Evolutionary conservation across 2,329 filamentous ascomycete species (phyloP).

Genomic region (Calonectria pseudoreteaudii): DNA sequence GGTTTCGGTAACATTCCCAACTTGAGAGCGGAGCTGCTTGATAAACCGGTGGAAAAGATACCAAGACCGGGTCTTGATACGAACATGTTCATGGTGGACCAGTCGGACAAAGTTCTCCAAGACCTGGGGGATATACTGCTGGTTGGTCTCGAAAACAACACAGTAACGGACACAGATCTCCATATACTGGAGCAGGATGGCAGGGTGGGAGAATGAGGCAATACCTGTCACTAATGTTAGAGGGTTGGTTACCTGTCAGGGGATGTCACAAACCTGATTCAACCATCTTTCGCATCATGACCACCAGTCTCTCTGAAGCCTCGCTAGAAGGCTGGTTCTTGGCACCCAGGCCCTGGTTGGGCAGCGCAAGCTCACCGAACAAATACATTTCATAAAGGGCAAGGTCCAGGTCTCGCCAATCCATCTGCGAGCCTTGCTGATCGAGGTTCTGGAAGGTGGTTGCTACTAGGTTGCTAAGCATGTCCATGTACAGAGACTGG

Average conservation of each 20-base stretch:
- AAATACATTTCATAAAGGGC: slow-evolving; percentile 95
- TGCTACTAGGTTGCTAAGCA: slow-evolving; percentile 87
- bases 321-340: slow-evolving; percentile 86
- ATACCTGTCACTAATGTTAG: slow-evolving; percentile 69
- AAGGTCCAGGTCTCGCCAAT: slow-evolving; percentile 95
- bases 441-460: slow-evolving; percentile 86
- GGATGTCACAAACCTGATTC: slow-evolving; percentile 76
- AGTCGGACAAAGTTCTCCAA: slow-evolving; percentile 92
- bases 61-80: slow-evolving; percentile 92
- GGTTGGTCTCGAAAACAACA: slow-evolving; percentile 89
- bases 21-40: slow-evolving; percentile 84
- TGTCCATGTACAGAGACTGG: slow-evolving; percentile 88
- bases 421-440: slow-evolving; percentile 78
- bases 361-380: slow-evolving; percentile 94
- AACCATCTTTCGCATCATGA: slow-evolving; percentile 97
- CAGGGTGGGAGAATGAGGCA: slow-evolving; percentile 87
- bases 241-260: background rate
- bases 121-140: slow-evolving; percentile 83
- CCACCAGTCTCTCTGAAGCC: slow-evolving; percentile 83
- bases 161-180: slow-evolving; percentile 97
- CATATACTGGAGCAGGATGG: slow-evolving; percentile 96
- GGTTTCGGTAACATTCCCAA: slow-evolving; percentile 90
- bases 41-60: slow-evolving; percentile 95
- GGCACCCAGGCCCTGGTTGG: slow-evolving; percentile 84
- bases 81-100: slow-evolving; percentile 87